Percentiles rank a stretch among this genome's conserved stretches.
Evolutionary conservation across 345 rosid species (phyloP).

Genomic region (Geranium rotundifolium): DNA sequence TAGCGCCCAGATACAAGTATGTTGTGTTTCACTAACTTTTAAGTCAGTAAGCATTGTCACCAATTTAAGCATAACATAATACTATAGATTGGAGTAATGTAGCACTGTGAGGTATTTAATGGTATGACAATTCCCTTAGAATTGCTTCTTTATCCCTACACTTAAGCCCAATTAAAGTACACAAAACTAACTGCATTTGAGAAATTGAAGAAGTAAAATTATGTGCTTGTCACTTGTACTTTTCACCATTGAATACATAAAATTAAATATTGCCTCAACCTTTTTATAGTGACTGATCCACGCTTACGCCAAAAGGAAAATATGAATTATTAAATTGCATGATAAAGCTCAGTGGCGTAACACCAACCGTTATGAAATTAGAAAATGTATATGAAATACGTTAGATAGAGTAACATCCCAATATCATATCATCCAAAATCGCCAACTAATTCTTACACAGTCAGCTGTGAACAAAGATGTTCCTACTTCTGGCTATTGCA

Average conservation of each 20-base stretch:
- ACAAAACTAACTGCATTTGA: not conserved
- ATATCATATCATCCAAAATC: too few species aligned
- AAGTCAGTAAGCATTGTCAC: not conserved
- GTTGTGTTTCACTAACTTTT: not conserved
- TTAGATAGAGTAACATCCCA: too few species aligned
- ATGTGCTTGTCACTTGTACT: not conserved
- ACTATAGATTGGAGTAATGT: not conserved
- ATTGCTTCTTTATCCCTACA: not conserved
- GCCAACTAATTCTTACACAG: too few species aligned
- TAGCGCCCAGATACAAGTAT: not conserved
- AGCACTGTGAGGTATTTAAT: not conserved
- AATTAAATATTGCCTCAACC: too few species aligned
- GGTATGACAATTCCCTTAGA: not conserved
- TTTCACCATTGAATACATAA: not conserved
- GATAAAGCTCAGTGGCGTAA: too few species aligned
- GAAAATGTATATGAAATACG: too few species aligned
- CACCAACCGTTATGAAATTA: too few species aligned
- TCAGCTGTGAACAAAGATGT: too few species aligned
- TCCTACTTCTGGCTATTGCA: too few species aligned
- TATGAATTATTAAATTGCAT: too few species aligned
- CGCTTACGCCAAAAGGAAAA: too few species aligned
- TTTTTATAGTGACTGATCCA: too few species aligned
- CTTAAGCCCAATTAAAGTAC: not conserved
- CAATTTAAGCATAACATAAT: not conserved
- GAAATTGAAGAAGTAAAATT: not conserved